Percentiles rank a stretch among this genome's conserved stretches.
Conservation (phyloP, 441 rosid genomes). For the Erysimum pusillum region DNA sequence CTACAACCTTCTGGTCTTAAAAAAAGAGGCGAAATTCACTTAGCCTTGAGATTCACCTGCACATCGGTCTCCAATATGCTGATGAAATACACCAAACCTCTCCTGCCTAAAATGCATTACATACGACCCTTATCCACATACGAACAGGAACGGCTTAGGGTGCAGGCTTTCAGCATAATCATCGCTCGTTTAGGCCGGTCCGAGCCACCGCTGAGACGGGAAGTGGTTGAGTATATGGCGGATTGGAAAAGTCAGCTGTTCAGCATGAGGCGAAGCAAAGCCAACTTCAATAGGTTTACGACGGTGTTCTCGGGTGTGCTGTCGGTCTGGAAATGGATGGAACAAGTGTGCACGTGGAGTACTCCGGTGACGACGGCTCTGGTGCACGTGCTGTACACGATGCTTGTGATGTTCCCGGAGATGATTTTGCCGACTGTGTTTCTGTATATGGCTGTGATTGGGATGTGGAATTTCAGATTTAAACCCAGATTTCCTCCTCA, state of each 20-base stretch:
- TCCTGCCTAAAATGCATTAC: conserved; percentile 96
- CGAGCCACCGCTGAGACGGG: conserved; percentile 88
- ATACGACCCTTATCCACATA: conserved; percentile 62
- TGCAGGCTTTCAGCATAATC: conserved; percentile 69
- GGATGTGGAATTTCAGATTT: conserved; percentile 78
- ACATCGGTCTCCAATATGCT: conserved; percentile 68
- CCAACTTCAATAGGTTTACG: conserved; percentile 82
- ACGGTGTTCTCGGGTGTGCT: conserved; percentile 72
- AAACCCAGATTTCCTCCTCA: conserved; percentile 89
- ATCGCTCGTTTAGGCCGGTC: conserved; percentile 79
- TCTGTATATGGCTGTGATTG: conserved; percentile 87
- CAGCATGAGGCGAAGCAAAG: conserved; percentile 99
- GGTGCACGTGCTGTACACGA: conserved; percentile 73
- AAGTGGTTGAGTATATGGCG: conserved; percentile 85
- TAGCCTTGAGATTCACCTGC: conserved; percentile 87
- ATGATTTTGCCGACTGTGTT: conserved; percentile 86
- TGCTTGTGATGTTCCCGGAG: conserved; percentile 88
- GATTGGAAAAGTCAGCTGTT: conserved; percentile 73
- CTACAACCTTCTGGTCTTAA: conserved; percentile 88
- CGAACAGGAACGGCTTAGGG: conserved; percentile 71
- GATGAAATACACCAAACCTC: conserved; percentile 71
- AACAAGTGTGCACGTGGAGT: conserved; percentile 85
- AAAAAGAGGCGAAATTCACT: conserved; percentile 90
- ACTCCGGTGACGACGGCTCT: conserved; percentile 78
- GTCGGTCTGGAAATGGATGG: conserved; percentile 75